Evolutionary conservation across 2,329 filamentous ascomycete species (phyloP).

Genomic region (Periconia macrospinosa): DNA sequence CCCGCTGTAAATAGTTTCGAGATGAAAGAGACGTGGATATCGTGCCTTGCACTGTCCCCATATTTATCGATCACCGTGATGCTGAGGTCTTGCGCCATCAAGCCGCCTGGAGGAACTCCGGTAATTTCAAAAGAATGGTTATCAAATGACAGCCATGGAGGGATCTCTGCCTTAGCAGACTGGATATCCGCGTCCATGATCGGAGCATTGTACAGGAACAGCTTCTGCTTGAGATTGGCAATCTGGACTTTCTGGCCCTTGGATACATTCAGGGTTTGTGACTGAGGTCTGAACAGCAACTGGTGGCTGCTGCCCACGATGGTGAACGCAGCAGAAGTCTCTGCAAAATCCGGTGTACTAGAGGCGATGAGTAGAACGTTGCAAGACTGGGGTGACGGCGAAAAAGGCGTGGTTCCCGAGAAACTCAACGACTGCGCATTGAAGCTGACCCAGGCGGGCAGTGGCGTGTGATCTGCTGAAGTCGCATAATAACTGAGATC

Average conservation of each 20-base stretch:
- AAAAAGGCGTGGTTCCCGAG: slow-evolving; percentile 69
- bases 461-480: slow-evolving; percentile 74
- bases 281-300: slow-evolving; percentile 62
- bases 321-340: slow-evolving; percentile 66
- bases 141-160: slow-evolving; percentile 72
- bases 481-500: slow-evolving; percentile 75
- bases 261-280: slow-evolving; percentile 34
- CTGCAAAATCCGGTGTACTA: slow-evolving; percentile 77
- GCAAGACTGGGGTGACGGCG: slow-evolving; percentile 70
- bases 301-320: slow-evolving; percentile 73
- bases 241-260: slow-evolving; percentile 36
- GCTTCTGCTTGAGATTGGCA: slow-evolving; percentile 28
- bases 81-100: slow-evolving; percentile 63
- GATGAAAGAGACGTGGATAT: slow-evolving; percentile 50
- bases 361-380: slow-evolving; percentile 74
- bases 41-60: slow-evolving; percentile 61
- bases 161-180: slow-evolving; percentile 58
- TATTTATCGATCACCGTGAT: slow-evolving; percentile 63
- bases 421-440: slow-evolving; percentile 66
- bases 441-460: slow-evolving; percentile 85
- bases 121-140: slow-evolving; percentile 61
- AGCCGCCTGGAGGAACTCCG: slow-evolving; percentile 65
- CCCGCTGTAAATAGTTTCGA: slow-evolving; percentile 48
- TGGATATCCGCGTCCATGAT: slow-evolving; percentile 55
- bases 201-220: slow-evolving; percentile 42